Evolutionary conservation across 176 grass and related monocot genomes (phyloP).

Genomic region (Rhipidocladum racemiflorum): DNA sequence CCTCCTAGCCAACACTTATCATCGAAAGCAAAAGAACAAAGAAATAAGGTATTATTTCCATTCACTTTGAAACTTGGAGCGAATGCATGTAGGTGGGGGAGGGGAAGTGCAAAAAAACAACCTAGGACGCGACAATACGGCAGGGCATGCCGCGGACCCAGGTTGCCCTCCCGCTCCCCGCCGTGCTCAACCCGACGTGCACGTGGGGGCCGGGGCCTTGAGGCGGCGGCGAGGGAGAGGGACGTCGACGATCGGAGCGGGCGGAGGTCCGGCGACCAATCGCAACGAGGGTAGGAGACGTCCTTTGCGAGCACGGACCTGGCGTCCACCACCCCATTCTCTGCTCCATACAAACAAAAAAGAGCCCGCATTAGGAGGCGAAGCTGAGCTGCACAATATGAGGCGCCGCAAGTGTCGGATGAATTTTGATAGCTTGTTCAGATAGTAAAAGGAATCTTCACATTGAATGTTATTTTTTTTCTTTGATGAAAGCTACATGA

Average conservation of each 20-base stretch:
- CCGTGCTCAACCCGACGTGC: background rate
- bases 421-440: too few species aligned
- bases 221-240: conserved; percentile 36
- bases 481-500: too few species aligned
- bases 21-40: background rate
- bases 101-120: background rate
- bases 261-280: background rate
- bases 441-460: too few species aligned
- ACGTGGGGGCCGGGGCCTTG: background rate
- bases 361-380: too few species aligned
- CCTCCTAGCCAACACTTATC: background rate
- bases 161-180: conserved; percentile 14
- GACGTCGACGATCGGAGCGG: conserved; percentile 13
- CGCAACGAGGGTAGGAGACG: conserved; percentile 16
- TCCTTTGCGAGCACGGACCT: conserved; percentile 33
- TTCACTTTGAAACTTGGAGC: background rate
- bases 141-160: conserved; percentile 23
- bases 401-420: too few species aligned
- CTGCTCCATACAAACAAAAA: background rate
- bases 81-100: background rate
- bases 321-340: conserved; percentile 32
- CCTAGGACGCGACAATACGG: conserved; percentile 49
- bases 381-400: too few species aligned
- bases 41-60: background rate
- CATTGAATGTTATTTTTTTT: too few species aligned